These are phyloP conservation scores for Bruguiera sexangula DNA, from an alignment of 345 rosid species.

Conservation along the genomic window DNA sequence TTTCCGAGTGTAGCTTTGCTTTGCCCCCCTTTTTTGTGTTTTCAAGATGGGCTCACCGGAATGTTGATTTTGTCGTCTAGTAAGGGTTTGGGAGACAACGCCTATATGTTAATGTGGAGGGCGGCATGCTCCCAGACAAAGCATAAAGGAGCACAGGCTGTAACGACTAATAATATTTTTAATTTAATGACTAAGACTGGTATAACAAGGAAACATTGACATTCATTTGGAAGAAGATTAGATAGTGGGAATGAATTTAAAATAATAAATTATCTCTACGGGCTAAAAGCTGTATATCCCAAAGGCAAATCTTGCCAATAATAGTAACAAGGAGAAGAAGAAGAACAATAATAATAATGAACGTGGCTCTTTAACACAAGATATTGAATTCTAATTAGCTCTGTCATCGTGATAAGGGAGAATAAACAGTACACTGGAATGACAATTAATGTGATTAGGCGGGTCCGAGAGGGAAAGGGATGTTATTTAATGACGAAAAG, in stretches of 20 bases:
- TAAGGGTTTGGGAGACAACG: slow-evolving; percentile 30
- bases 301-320: too few species aligned
- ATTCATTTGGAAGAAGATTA: too few species aligned
- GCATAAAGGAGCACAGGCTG: slow-evolving; percentile 21
- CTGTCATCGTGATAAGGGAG: slow-evolving; percentile 21
- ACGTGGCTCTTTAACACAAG: neutral
- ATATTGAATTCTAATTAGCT: slow-evolving; percentile 3
- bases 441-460: neutral
- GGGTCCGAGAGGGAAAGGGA: neutral
- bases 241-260: too few species aligned
- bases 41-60: slow-evolving; percentile 21
- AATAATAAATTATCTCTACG: too few species aligned
- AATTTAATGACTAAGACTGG: too few species aligned
- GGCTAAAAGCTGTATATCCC: too few species aligned
- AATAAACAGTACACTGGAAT: slow-evolving; percentile 16
- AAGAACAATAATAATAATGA: neutral
- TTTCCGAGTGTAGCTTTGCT: slow-evolving; percentile 1
- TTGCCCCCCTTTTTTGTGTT: neutral
- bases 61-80: slow-evolving; percentile 49
- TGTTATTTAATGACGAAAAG: neutral
- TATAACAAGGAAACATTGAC: too few species aligned
- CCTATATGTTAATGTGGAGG: slow-evolving; percentile 31
- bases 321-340: neutral
- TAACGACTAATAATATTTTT: neutral
- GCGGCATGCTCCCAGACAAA: slow-evolving; percentile 29